Conservation (phyloP, 495 filamentous ascomycete genomes). For the Parathielavia appendiculata region DNA sequence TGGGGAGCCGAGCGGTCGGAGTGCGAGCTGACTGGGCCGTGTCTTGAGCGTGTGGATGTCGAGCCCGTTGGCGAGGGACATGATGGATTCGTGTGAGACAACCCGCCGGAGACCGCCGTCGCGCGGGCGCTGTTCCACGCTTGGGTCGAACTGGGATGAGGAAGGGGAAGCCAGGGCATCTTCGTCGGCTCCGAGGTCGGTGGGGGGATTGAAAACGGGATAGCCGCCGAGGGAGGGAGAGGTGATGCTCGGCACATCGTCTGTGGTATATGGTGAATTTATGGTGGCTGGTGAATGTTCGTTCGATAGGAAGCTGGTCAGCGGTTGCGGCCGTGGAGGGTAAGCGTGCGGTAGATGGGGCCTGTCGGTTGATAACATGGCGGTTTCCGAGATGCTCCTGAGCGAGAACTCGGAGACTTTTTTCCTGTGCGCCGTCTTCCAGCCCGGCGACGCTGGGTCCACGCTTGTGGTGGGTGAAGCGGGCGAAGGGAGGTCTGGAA, state of each 20-base stretch:
- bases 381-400: conserved; percentile 39
- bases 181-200: conserved; percentile 2
- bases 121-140: conserved; percentile 15
- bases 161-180: not conserved
- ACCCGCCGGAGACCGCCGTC: conserved; percentile 33
- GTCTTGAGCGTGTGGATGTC: conserved; percentile 53
- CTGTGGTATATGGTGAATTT: conserved; percentile 19
- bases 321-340: conserved; percentile 11
- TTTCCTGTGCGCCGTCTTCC: conserved; percentile 48
- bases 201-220: conserved; percentile 10
- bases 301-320: conserved; percentile 13
- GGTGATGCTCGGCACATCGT: conserved; percentile 20
- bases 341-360: conserved; percentile 5
- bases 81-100: conserved; percentile 51
- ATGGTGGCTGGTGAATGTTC: not conserved
- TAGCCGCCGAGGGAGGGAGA: conserved; percentile 5
- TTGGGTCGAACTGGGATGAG: conserved; percentile 21
- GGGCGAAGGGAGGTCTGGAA: conserved; percentile 57
- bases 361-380: conserved; percentile 23
- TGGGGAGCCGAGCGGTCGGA: conserved; percentile 39
- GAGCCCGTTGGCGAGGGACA: conserved; percentile 49
- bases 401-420: conserved; percentile 50
- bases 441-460: conserved; percentile 54
- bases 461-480: conserved; percentile 69
- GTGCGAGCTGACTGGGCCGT: conserved; percentile 47